Evolutionary conservation across 495 filamentous ascomycete genomes (phyloP).

Genomic region (Tuber melanosporum): DNA sequence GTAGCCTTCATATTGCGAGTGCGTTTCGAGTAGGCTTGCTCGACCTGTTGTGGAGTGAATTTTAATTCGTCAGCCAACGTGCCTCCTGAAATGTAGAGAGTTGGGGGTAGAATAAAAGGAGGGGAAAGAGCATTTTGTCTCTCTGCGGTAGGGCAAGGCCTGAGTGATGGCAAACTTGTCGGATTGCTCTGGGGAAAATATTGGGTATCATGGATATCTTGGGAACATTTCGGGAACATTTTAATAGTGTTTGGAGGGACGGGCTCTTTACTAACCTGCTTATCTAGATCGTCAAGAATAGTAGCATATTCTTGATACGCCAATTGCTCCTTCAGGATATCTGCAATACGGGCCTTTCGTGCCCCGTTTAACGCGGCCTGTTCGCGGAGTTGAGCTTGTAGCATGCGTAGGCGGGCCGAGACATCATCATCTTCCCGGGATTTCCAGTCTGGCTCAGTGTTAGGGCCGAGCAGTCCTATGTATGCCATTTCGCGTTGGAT

Average conservation of each 20-base stretch:
- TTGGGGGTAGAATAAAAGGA: background rate
- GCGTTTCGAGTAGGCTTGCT: constrained; percentile 89
- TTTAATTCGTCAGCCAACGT: background rate
- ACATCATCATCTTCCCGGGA: constrained; percentile 91
- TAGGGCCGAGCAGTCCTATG: constrained; percentile 75
- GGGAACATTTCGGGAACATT: background rate
- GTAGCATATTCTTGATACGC: constrained; percentile 92
- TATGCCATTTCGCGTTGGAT: constrained; percentile 87
- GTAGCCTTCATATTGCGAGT: constrained; percentile 83
- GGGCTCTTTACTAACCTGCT: constrained; percentile 51
- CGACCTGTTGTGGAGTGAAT: constrained; percentile 46
- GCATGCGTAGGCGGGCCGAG: constrained; percentile 73
- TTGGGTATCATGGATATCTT: background rate
- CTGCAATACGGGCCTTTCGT: constrained; percentile 73
- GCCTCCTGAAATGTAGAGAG: background rate
- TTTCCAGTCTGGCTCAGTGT: constrained; percentile 68
- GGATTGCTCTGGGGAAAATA: background rate
- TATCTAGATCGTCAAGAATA: constrained; percentile 93
- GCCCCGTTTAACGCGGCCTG: constrained; percentile 81
- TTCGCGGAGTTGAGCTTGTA: constrained; percentile 75
- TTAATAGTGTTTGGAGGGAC: background rate
- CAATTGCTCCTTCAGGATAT: constrained; percentile 82
- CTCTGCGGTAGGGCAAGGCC: background rate
- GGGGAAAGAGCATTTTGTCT: background rate
- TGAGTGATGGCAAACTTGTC: background rate